Percentiles rank a stretch among this genome's conserved stretches.
These are phyloP conservation scores for Periconia sp. DNA, from an alignment of 2,329 filamentous ascomycete genomes.

Conservation along the genomic window DNA sequence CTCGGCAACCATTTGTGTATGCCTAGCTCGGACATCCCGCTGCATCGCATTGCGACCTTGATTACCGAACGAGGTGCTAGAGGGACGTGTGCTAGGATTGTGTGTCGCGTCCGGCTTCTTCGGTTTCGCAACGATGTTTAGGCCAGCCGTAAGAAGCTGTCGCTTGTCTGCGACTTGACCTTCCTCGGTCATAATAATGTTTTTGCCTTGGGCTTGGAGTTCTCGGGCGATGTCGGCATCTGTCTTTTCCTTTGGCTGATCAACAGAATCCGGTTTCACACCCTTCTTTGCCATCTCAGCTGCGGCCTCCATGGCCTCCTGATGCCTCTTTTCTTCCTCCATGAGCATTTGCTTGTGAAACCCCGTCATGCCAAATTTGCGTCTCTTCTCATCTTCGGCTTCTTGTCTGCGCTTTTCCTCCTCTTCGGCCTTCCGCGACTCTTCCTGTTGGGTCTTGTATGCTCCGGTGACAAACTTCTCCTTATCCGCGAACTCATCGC, in stretches of 20 bases:
- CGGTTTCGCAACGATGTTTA: constrained; percentile 73
- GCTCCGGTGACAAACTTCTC: constrained; percentile 86
- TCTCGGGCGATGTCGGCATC: constrained; percentile 71
- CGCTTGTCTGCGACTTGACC: constrained; percentile 84
- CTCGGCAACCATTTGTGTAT: constrained; percentile 78
- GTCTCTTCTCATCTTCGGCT: constrained; percentile 68
- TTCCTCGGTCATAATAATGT: constrained; percentile 79
- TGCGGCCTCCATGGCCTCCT: constrained; percentile 71
- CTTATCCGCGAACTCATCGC: constrained; percentile 80
- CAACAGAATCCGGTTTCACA: constrained; percentile 39
- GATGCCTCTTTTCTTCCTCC: constrained; percentile 72
- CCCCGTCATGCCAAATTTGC: constrained; percentile 73
- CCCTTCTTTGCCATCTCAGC: constrained; percentile 49
- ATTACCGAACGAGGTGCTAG: constrained; percentile 25
- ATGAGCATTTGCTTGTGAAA: constrained; percentile 80
- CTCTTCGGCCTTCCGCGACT: constrained; percentile 71
- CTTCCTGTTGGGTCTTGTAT: constrained; percentile 81
- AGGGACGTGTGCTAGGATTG: constrained; percentile 14
- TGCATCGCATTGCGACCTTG: constrained; percentile 54
- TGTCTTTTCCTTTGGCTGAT: constrained; percentile 57
- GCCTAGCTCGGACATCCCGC: constrained; percentile 74
- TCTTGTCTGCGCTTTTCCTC: constrained; percentile 73
- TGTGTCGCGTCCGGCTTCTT: constrained; percentile 50
- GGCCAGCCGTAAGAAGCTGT: constrained; percentile 75
- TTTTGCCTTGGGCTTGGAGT: constrained; percentile 66